These are phyloP conservation scores for Aspergillus nanangensis DNA, from an alignment of 495 filamentous ascomycete genomes.

Conservation along the genomic window DNA sequence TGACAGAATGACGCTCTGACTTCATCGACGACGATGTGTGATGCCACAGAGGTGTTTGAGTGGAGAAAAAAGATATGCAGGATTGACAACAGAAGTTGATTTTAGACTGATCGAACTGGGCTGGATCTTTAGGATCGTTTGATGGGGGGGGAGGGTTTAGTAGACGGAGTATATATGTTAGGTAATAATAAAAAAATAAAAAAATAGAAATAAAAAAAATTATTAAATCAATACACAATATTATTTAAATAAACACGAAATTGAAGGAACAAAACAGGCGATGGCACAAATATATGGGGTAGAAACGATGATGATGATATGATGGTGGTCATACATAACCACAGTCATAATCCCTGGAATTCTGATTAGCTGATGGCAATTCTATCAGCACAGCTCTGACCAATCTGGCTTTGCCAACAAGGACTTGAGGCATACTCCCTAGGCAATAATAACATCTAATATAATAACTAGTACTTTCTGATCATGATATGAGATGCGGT, in stretches of 20 bases:
- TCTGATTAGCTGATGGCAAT: not conserved
- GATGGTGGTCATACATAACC: not conserved
- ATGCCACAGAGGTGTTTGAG: not conserved
- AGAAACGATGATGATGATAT: too few species aligned
- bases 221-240: too few species aligned
- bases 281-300: not conserved
- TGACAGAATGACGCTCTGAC: not conserved
- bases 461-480: not conserved
- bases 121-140: not conserved
- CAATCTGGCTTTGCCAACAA: not conserved
- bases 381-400: not conserved
- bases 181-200: too few species aligned
- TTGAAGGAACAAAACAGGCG: too few species aligned
- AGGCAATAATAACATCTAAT: not conserved
- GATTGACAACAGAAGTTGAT: conserved; percentile 15
- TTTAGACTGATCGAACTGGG: conserved; percentile 15
- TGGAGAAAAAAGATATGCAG: conserved; percentile 18
- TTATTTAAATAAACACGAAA: too few species aligned
- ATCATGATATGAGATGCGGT: not conserved
- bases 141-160: conserved; percentile 1
- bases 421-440: not conserved
- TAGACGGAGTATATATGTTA: too few species aligned
- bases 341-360: not conserved
- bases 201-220: too few species aligned
- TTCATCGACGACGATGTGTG: not conserved